Conservation (phyloP, 495 filamentous ascomycete genomes). For the Amorphotheca resinae region DNA sequence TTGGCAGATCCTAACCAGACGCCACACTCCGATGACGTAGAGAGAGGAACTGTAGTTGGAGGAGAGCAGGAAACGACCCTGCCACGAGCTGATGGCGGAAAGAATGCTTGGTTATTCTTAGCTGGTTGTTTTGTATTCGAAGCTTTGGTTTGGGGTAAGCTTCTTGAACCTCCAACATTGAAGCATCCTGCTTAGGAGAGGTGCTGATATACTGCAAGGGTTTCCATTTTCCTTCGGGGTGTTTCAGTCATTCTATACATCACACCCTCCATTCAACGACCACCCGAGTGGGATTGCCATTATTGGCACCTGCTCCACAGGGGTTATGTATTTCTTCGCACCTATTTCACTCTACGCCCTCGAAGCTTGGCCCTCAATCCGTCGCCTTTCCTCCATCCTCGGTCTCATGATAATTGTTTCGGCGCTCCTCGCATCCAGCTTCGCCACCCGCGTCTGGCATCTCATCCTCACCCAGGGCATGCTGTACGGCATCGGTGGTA, state of each 20-base stretch:
- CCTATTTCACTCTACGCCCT: conserved; percentile 25
- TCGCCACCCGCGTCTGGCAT: conserved; percentile 30
- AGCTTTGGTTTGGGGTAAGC: conserved; percentile 51
- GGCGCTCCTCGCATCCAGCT: conserved; percentile 32
- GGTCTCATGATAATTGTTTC: conserved; percentile 25
- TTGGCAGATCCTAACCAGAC: too few relatives aligned
- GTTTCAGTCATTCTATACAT: conserved; percentile 34
- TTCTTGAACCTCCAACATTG: neutral
- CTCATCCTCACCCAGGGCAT: conserved; percentile 42
- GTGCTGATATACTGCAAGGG: conserved; percentile 27
- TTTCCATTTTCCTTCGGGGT: conserved; percentile 49
- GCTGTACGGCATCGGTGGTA: conserved; percentile 27
- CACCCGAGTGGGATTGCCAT: conserved; percentile 25
- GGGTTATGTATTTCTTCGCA: conserved; percentile 35
- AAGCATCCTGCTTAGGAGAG: too few relatives aligned
- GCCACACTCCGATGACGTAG: neutral
- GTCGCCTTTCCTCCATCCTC: conserved; percentile 7
- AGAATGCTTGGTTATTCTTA: conserved; percentile 53
- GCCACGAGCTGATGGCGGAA: conserved; percentile 48
- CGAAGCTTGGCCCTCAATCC: conserved; percentile 19
- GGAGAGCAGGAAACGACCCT: conserved; percentile 21
- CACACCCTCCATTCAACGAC: conserved; percentile 26
- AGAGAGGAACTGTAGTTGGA: neutral
- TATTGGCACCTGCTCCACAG: conserved; percentile 23
- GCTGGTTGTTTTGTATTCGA: conserved; percentile 50